A percentile compares a stretch with the other conserved stretches of the same genome.
Conservation (phyloP, 2,329 filamentous ascomycete species). For the Aspergillus sp. region DNA sequence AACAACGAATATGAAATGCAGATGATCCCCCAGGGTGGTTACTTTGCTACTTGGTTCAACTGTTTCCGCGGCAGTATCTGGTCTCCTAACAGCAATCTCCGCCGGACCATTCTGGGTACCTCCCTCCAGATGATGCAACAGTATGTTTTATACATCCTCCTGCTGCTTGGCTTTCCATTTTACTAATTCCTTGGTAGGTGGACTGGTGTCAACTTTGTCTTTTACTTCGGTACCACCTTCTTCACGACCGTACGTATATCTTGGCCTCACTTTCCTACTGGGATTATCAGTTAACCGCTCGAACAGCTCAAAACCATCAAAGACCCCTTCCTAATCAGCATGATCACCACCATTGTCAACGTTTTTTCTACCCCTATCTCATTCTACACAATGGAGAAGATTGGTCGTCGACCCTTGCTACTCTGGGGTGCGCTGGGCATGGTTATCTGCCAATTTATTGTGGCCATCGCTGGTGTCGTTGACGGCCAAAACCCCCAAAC, state of each 20-base stretch:
- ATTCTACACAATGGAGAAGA: constrained; percentile 80
- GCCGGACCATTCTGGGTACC: constrained; percentile 69
- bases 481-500: constrained; percentile 49
- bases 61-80: constrained; percentile 60
- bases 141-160: constrained; percentile 17
- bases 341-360: constrained; percentile 87
- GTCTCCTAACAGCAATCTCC: constrained; percentile 56
- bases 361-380: constrained; percentile 81
- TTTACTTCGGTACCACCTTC: constrained; percentile 84
- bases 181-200: constrained; percentile 26
- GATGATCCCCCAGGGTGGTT: constrained; percentile 64
- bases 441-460: constrained; percentile 83
- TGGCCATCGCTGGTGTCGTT: constrained; percentile 71
- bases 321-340: constrained; percentile 78
- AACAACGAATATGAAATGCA: constrained; percentile 82
- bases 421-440: constrained; percentile 78
- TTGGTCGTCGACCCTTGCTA: constrained; percentile 78
- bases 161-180: neutral
- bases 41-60: constrained; percentile 67
- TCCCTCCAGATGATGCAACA: constrained; percentile 81
- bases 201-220: constrained; percentile 93
- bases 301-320: constrained; percentile 67
- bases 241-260: constrained; percentile 53
- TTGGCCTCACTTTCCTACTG: neutral
- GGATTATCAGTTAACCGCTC: neutral